Conservation (phyloP, 441 rosid genomes). For the Croton setiger region DNA sequence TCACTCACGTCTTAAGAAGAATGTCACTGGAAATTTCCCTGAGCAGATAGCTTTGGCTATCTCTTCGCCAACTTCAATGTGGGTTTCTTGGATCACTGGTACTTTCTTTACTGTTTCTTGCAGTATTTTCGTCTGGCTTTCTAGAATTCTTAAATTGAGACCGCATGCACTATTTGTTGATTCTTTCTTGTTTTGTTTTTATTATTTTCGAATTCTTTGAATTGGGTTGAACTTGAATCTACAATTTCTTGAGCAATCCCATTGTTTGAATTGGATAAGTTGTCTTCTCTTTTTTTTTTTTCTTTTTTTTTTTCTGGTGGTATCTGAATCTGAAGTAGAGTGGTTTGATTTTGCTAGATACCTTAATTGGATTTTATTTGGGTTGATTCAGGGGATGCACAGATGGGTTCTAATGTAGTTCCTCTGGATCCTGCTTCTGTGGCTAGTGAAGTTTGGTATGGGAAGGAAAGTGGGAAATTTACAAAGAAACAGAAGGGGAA, state of each 20-base stretch:
- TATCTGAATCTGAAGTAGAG: neutral
- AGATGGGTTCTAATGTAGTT: conserved; percentile 41
- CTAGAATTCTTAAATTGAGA: neutral
- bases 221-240: too few species aligned
- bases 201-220: neutral
- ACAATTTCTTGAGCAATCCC: too few species aligned
- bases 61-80: conserved; percentile 50
- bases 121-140: neutral
- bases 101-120: conserved; percentile 1
- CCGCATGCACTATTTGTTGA: neutral
- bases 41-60: conserved; percentile 76
- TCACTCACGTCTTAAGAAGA: conserved; percentile 45
- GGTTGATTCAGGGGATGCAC: conserved; percentile 43
- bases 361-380: conserved; percentile 13
- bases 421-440: conserved; percentile 45
- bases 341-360: neutral
- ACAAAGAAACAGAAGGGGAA: conserved; percentile 28
- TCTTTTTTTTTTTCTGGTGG: neutral
- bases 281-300: too few species aligned
- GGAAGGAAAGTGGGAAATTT: conserved; percentile 45
- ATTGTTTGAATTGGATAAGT: neutral
- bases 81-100: conserved; percentile 89
- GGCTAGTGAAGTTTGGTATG: conserved; percentile 46
- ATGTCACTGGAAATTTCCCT: conserved; percentile 41
- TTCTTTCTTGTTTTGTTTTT: neutral